Percentiles rank a stretch among this genome's conserved stretches.
These are phyloP conservation scores for Lobosporangium transversale DNA, from an alignment of 192 early-diverging fungal genomes.

Conservation along the genomic window DNA sequence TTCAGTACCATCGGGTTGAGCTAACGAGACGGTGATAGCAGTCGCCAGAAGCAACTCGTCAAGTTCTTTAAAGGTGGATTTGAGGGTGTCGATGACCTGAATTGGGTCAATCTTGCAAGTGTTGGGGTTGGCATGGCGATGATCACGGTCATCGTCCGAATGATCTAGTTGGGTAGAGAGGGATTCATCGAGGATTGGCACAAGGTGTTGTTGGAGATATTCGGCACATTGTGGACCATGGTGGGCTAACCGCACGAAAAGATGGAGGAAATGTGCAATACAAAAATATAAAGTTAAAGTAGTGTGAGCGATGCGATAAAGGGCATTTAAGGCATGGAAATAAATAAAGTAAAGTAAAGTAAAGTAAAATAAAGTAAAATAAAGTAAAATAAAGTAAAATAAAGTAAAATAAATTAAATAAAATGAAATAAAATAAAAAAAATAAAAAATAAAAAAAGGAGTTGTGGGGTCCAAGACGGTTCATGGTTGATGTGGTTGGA, in stretches of 20 bases:
- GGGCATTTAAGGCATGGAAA: no score
- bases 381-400: no score
- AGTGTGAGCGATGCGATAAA: no score
- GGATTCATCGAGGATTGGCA: conserved; percentile 45
- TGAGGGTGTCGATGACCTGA: conserved; percentile 50
- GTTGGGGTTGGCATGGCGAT: conserved; percentile 9
- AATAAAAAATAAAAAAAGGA: no score
- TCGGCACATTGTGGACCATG: conserved; percentile 50
- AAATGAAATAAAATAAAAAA: no score
- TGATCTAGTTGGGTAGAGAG: conserved; percentile 45
- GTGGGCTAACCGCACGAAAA: conserved; percentile 20
- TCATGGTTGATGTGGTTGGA: no score
- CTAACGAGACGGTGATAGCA: conserved; percentile 36
- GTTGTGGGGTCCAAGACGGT: no score
- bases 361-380: no score
- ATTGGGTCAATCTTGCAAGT: conserved; percentile 41
- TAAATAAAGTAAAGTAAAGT: no score
- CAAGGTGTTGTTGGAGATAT: conserved; percentile 42
- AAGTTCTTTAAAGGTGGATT: conserved; percentile 44
- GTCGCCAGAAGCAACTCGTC: conserved; percentile 45
- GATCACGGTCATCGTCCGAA: conserved; percentile 29
- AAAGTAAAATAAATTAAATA: no score
- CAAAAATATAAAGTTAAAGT: no score
- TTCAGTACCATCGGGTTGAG: conserved; percentile 24
- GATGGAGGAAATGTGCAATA: not conserved